Conservation (phyloP, 2,329 filamentous ascomycete species). For the Xylaria digitata region DNA sequence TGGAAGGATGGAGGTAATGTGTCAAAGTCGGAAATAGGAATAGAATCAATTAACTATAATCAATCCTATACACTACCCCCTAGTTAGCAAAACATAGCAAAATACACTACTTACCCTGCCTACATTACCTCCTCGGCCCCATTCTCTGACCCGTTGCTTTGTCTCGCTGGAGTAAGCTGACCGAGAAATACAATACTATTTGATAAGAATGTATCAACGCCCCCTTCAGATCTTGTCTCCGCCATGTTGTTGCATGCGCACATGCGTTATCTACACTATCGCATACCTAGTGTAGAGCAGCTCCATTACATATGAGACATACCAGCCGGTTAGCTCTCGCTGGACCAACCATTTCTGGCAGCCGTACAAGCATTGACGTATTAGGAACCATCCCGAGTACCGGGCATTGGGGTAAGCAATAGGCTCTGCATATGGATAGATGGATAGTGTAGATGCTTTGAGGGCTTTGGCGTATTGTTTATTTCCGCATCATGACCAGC, state of each 20-base stretch:
- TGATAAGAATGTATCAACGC: slow-evolving; percentile 28
- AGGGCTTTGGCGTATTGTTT: neutral
- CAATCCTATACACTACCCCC: neutral
- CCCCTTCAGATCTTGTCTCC: slow-evolving; percentile 14
- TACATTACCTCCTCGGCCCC: slow-evolving; percentile 9
- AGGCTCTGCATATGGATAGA: neutral
- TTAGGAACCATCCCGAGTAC: neutral
- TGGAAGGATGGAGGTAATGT: slow-evolving; percentile 14
- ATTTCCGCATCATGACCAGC: neutral
- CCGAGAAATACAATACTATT: slow-evolving; percentile 31
- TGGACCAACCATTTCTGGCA: neutral
- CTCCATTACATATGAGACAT: slow-evolving; percentile 3
- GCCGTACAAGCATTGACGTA: neutral
- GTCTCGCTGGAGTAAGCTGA: slow-evolving; percentile 37
- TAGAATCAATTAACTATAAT: slow-evolving; percentile 2
- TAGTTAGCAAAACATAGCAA: slow-evolving; percentile 9
- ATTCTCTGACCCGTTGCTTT: slow-evolving; percentile 12
- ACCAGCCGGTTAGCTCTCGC: neutral
- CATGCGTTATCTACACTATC: slow-evolving; percentile 19
- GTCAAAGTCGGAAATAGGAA: slow-evolving; percentile 7
- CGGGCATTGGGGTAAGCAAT: neutral
- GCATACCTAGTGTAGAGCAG: slow-evolving; percentile 17
- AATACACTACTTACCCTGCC: neutral
- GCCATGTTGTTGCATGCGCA: slow-evolving; percentile 21
- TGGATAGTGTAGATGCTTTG: neutral